Evolutionary conservation across 148 eudicot genomes (phyloP), one percentile per base, ranked within the genome.

Genomic region (Euryodendron excelsum): DNA sequence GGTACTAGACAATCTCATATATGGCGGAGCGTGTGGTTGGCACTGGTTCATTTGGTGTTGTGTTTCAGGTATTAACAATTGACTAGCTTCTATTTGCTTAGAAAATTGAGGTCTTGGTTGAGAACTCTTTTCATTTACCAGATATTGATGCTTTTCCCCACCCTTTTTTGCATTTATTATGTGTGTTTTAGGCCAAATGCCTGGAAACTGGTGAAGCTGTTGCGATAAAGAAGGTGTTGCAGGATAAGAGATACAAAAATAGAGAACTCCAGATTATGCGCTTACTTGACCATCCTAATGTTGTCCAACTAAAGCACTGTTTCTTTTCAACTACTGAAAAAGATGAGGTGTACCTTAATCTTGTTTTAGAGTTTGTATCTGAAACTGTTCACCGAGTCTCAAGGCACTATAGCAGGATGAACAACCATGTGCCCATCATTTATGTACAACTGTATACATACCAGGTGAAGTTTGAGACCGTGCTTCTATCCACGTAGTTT

Each of bases 11-110:
- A 64, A 76, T 93, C 82, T 91, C 97, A 65, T 95, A 90, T 80
- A 88, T 90, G 93, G 97, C 98, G 11, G 98, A 95, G 75, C 96
- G 96, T 80, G 97, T 95, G 79, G 98, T 95, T 37, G 98, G 98
- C 45, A 93, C 96, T 77, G 98, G 98, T 81, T 91, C 98, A 55
- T 95, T 95, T 82, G 98, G 98, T 76, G 96, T 91, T 62, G 98
- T 95, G 63, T 95, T 77, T 79, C 96, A 93, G 97, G 98, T 94
- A 86, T 31, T 60, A 50, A 65, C 61, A 27, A 37, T 72, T 25
- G 21, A 13, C 65, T 81, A 75, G 53, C 8, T 10, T 74, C 23
- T 44, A 10, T 63, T 20, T 69, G 56, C 66, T 33, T 18, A 39
- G 13, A 59, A 75, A 69, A 21, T 74, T 15, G 21, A 61, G 5